A percentile compares a stretch with the other conserved stretches of the same genome.
phyloP scores from a whole-genome alignment of 495 filamentous ascomycete genomes.

The Cairneyella variabilis region DNA sequence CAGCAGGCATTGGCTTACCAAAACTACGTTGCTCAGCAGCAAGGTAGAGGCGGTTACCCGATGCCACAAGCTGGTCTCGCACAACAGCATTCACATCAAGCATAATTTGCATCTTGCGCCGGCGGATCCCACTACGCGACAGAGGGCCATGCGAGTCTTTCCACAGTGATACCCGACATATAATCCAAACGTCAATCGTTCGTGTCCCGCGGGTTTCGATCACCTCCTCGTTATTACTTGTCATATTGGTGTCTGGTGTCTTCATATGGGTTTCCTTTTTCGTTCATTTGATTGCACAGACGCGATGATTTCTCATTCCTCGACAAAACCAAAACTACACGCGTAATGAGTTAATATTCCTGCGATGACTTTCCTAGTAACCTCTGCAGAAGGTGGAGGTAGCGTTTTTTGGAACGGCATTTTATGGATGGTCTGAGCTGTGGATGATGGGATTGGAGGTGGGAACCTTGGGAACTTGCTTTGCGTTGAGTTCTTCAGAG shows the following conservation, averaged over 20 bases:
- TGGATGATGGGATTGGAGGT: too few species aligned
- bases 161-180: constrained; percentile 29
- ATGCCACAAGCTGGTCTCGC: constrained; percentile 49
- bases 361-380: neutral
- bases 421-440: too few species aligned
- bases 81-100: constrained; percentile 51
- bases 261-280: constrained; percentile 23
- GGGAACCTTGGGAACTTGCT: too few species aligned
- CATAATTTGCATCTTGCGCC: constrained; percentile 29
- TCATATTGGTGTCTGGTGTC: constrained; percentile 26
- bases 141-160: constrained; percentile 22
- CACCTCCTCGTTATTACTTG: constrained; percentile 19
- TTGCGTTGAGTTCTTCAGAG: too few species aligned
- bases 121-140: constrained; percentile 18
- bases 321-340: constrained; percentile 12
- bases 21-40: constrained; percentile 52
- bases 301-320: constrained; percentile 2
- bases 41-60: constrained; percentile 44
- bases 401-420: too few species aligned
- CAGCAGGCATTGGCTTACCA: constrained; percentile 58
- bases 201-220: constrained; percentile 27
- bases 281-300: constrained; percentile 19
- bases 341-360: constrained; percentile 25
- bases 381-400: neutral
- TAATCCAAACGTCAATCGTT: constrained; percentile 19